Evolutionary conservation across 805 yeast genomes (phyloP), one percentile per base, ranked within the genome.

Genomic region (Jamesozyma rosinii): DNA sequence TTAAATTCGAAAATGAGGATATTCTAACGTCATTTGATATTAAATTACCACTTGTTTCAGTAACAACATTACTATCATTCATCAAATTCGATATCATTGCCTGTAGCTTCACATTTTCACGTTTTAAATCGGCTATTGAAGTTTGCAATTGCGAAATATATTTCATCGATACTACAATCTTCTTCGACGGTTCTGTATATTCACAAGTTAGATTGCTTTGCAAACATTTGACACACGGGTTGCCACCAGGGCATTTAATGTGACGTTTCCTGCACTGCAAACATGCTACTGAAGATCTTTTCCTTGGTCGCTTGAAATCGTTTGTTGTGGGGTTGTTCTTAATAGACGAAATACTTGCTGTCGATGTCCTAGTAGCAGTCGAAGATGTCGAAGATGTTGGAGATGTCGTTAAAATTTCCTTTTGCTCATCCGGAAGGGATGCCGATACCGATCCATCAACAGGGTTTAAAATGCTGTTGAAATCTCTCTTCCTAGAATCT

Each of bases 201-300:
- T 81, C 87, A 64, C 92, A 83, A 19, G 69, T 68, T 3, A 77
- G 65, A 39, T 69, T 71, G 14, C 81, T 75, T 39, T 69, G 57
- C 13, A 60, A 61, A 56, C 92, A 83, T 53, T 78, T 78, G 40
- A 66, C 60, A 57, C 92, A 83, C 0, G 88, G 87, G 38, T 79
- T 75, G 1, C 85, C 86, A 1, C 88, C 88, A 13, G 86, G 86
- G 55, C 92, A 83, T 48, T 82, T 75, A 35, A 81, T 76, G 60
- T 83, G 92, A 42, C 87, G 69, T 38, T 76, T 72, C 27, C 90
- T 68, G 56, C 92, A 83, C 37, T 85, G 64, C 2, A 75, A 73
- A 58, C 90, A 83, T 5, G 70, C 70, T 37, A 59, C 40, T 5
- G 55, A 48, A 3, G 57, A 51, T 35, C 56, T 49, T 30, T 45